phyloP scores from a whole-genome alignment of 2,329 filamentous ascomycete genomes.

The Apiospora sp. region DNA sequence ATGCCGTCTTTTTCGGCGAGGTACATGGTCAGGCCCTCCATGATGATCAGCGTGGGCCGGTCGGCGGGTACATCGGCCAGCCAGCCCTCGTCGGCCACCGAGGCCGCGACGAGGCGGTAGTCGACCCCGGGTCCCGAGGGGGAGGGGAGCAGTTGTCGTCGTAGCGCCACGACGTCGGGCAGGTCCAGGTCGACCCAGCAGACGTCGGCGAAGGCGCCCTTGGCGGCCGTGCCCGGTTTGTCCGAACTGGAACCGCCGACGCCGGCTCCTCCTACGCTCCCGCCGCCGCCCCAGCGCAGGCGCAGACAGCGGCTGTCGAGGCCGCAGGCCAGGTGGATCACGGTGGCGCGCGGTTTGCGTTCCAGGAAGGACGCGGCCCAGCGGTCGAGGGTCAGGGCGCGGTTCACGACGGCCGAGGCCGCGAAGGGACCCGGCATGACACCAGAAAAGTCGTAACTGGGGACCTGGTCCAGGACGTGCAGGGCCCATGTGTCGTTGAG shows the following conservation, averaged over 20 bases:
- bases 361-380: conserved; percentile 15
- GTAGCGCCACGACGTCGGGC: conserved; percentile 21
- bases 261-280: background rate
- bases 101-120: conserved; percentile 20
- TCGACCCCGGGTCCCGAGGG: background rate
- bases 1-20: background rate
- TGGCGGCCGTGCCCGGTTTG: background rate
- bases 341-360: conserved; percentile 22
- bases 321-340: conserved; percentile 25
- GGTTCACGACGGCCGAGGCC: background rate
- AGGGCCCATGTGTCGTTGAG: conserved; percentile 18
- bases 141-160: background rate
- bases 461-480: conserved; percentile 13
- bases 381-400: background rate
- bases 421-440: background rate
- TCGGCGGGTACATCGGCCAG: background rate
- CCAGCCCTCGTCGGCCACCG: conserved; percentile 15
- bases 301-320: conserved; percentile 18
- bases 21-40: conserved; percentile 23
- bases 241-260: background rate
- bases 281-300: conserved; percentile 14
- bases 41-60: conserved; percentile 20
- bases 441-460: conserved; percentile 15
- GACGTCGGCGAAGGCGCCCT: background rate
- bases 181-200: conserved; percentile 22